Conservation (phyloP, 1,284 basidiomycete genomes). For the Naganishia sp. region DNA sequence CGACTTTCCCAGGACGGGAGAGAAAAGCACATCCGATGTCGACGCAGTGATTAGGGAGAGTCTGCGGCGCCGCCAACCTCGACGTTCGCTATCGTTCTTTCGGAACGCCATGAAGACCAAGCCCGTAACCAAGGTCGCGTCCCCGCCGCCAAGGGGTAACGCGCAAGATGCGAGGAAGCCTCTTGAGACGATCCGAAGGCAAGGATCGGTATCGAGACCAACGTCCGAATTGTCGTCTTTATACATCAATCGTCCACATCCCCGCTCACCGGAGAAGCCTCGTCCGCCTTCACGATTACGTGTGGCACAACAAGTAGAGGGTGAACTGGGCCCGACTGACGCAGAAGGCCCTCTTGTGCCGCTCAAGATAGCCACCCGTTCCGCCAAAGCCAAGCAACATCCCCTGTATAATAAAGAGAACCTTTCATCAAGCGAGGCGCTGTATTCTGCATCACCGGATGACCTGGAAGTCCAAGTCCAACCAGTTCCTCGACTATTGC, state of each 20-base stretch:
- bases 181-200: not conserved
- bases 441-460: not conserved
- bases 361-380: not conserved
- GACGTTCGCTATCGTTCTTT: constrained; percentile 16
- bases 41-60: too few species aligned
- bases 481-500: not conserved
- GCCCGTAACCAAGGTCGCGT: not conserved
- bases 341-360: not conserved
- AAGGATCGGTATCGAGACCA: constrained; percentile 2
- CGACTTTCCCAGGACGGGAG: not conserved
- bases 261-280: not conserved
- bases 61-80: not conserved
- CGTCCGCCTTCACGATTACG: not conserved
- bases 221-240: not conserved
- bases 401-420: not conserved
- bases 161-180: not conserved
- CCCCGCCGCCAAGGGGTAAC: not conserved
- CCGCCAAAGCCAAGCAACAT: not conserved
- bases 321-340: too few species aligned
- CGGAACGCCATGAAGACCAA: constrained; percentile 10
- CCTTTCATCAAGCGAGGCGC: too few species aligned
- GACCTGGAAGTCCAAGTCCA: not conserved
- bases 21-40: not conserved
- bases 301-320: not conserved
- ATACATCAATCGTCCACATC: not conserved